Evolutionary conservation across 208 protist genomes (phyloP), one percentile per base, ranked within the genome.

Genomic region (Crithidia thermophila): DNA sequence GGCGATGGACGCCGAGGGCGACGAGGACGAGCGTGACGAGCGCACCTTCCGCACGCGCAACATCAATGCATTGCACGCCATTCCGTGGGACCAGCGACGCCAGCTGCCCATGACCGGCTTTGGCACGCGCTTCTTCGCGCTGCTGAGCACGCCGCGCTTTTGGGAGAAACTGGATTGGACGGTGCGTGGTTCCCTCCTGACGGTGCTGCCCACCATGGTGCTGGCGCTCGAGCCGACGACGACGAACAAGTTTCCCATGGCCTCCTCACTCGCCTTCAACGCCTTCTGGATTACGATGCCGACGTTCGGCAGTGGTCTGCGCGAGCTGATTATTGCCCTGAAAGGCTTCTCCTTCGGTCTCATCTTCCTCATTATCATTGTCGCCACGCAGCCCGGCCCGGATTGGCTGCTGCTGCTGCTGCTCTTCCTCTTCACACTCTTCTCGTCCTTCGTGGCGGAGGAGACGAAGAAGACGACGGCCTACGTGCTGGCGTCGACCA

Each of bases 131-230:
- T 87, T 87, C 59, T 96, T 93, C 56, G 77, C 87, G 34, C 37
- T 94, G 28, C 78, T 94, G 57, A 82, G 83, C 42, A 86, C 88
- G 16, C 91, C 91, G 18, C 84, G 89, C 51, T 93, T 96, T 50
- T 96, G 91, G 88, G 91, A 94, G 71, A 94, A 94, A 75, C 58
- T 94, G 50, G 91, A 96, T 63, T 96, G 91, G 88, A 82, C 88
- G 10, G 68, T 96, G 28, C 88, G 91, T 23, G 88, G 77, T 3
- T 82, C 91, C 20, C 49, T 94, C n/a, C 77, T 96, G 49, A 94
- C 91, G 30, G 85, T 96, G 36, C 57, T 96, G 6, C 91, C 91
- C 18, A 86, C 85, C 13, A 96, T 94, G 91, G 82, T 96, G 65
- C 82, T 96, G 3, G 80, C 86, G 2, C 75, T 96, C 11, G 86